These are phyloP conservation scores for Trametes gibbosa DNA, from an alignment of 768 basidiomycete species.

Conservation along the genomic window DNA sequence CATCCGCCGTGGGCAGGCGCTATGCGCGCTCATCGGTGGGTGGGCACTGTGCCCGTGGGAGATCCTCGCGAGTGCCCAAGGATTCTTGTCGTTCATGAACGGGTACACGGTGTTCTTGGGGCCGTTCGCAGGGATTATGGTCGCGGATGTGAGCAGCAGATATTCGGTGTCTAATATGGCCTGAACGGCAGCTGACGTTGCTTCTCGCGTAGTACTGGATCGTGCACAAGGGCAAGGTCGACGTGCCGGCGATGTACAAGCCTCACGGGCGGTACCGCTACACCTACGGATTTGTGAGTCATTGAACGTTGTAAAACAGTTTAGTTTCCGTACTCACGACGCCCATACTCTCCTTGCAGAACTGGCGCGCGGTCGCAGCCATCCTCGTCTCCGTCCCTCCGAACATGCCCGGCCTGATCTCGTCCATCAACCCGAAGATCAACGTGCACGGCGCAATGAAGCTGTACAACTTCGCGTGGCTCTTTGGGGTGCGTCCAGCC, in stretches of 20 bases:
- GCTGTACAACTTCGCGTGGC: conserved; percentile 72
- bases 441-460: conserved; percentile 53
- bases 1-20: conserved; percentile 68
- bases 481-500: conserved; percentile 59
- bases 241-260: conserved; percentile 83
- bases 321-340: not conserved
- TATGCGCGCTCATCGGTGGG: conserved; percentile 80
- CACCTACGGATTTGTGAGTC: conserved; percentile 64
- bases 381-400: conserved; percentile 67
- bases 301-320: not conserved
- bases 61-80: conserved; percentile 63
- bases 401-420: conserved; percentile 73
- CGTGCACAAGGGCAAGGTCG: conserved; percentile 65
- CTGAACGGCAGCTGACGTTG: not conserved
- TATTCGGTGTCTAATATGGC: too few relatives aligned
- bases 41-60: conserved; percentile 90
- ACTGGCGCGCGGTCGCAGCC: conserved; percentile 77
- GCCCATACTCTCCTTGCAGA: conserved; percentile 41
- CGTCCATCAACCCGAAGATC: conserved; percentile 66
- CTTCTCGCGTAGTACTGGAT: conserved; percentile 68
- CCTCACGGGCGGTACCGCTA: conserved; percentile 81
- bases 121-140: conserved; percentile 78
- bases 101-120: conserved; percentile 87
- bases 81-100: conserved; percentile 74
- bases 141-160: conserved; percentile 50